A percentile compares a stretch with the other conserved stretches of the same genome.
These are phyloP conservation scores for Didymosphaeria variabile DNA, from an alignment of 2,329 filamentous ascomycete species.

Conservation along the genomic window DNA sequence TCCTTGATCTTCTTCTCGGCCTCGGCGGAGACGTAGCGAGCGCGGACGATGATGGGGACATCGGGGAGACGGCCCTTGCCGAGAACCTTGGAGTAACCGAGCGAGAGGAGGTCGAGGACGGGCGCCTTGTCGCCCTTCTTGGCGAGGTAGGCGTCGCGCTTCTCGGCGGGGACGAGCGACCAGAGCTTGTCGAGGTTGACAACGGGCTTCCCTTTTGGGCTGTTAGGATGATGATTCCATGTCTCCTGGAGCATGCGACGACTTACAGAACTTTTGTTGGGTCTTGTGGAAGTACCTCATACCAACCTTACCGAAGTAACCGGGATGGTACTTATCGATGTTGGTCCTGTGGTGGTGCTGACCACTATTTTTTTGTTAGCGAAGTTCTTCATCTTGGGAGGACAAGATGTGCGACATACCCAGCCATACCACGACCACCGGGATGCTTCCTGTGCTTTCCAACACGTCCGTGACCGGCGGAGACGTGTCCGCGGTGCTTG, in stretches of 20 bases:
- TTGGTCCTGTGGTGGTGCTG: conserved; percentile 94
- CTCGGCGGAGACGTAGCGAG: conserved; percentile 93
- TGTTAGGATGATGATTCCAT: too few species aligned
- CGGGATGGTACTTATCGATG: conserved; percentile 92
- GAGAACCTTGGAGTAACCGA: conserved; percentile 98
- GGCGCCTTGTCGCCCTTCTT: conserved; percentile 83
- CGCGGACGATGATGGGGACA: conserved; percentile 92
- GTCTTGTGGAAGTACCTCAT: conserved; percentile 78
- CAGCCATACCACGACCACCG: conserved; percentile 82
- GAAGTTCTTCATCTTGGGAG: too few species aligned
- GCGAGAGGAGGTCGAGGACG: conserved; percentile 95
- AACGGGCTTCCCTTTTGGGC: conserved; percentile 74
- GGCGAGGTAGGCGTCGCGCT: conserved; percentile 89
- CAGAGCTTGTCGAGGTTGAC: conserved; percentile 99
- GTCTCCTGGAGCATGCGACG: too few species aligned
- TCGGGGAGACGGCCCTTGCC: conserved; percentile 97
- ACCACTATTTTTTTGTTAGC: conserved; percentile 64
- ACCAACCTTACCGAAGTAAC: conserved; percentile 99
- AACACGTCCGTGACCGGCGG: conserved; percentile 96
- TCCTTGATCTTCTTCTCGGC: conserved; percentile 99
- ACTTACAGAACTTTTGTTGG: conserved; percentile 83
- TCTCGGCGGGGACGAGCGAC: conserved; percentile 91
- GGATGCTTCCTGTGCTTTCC: conserved; percentile 97
- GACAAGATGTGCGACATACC: too few species aligned
- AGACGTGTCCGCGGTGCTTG: conserved; percentile 78